These are phyloP conservation scores for Sungouiozyma intestinalis DNA, from an alignment of 805 yeast species.

Conservation along the genomic window DNA sequence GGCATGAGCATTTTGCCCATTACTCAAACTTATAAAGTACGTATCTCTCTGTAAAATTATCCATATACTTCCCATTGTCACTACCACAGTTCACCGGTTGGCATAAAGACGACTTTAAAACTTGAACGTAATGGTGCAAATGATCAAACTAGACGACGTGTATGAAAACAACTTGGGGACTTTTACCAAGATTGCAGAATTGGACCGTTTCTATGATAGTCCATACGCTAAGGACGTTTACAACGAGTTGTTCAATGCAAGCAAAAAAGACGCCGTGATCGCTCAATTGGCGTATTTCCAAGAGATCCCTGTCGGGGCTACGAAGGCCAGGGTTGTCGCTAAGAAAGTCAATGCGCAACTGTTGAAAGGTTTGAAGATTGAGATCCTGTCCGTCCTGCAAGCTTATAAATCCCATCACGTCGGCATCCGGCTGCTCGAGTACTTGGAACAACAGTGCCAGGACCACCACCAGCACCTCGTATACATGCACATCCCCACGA, in stretches of 20 bases:
- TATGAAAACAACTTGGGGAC: slow-evolving; percentile 22
- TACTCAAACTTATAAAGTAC: too few relatives aligned
- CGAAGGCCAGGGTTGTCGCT: slow-evolving; percentile 45
- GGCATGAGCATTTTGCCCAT: too few relatives aligned
- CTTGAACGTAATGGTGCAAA: slow-evolving; percentile 12
- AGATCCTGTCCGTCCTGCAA: slow-evolving; percentile 55
- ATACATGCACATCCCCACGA: slow-evolving; percentile 41
- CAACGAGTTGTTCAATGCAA: slow-evolving; percentile 14
- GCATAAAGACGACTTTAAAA: too few relatives aligned
- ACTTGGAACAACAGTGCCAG: slow-evolving; percentile 46
- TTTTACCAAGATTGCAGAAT: slow-evolving; percentile 6
- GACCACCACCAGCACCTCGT: slow-evolving; percentile 33
- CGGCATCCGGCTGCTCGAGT: slow-evolving; percentile 48
- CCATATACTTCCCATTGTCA: neutral
- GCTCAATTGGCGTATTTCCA: slow-evolving; percentile 43
- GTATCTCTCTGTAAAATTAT: neutral
- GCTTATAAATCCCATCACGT: slow-evolving; percentile 54
- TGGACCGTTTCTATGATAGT: slow-evolving; percentile 6
- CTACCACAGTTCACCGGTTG: too few relatives aligned
- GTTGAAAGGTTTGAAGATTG: slow-evolving; percentile 52
- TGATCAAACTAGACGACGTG: slow-evolving; percentile 17
- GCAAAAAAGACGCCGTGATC: neutral
- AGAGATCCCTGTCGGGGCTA: slow-evolving; percentile 73
- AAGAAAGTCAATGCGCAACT: slow-evolving; percentile 30
- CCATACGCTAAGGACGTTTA: slow-evolving; percentile 8